Conservation (phyloP, 228 moss, liverwort and hornwort species). For the Sphagnum magellanicum region DNA sequence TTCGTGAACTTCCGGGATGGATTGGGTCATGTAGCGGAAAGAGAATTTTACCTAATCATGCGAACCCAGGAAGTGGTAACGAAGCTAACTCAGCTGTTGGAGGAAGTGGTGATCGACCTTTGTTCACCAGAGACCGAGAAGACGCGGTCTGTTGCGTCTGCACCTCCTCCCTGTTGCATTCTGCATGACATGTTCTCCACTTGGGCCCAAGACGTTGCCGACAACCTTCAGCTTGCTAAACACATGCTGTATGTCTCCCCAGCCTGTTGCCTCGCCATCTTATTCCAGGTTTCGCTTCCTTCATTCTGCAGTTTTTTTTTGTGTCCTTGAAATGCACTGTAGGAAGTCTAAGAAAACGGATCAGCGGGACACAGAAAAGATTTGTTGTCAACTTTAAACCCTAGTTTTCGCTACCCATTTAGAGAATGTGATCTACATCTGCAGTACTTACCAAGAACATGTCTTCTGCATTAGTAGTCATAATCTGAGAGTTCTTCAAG, state of each 20-base stretch:
- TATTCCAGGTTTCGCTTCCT: slow-evolving; percentile 16
- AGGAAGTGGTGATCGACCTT: slow-evolving; percentile 12
- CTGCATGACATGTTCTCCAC: slow-evolving; percentile 22
- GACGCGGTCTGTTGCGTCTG: slow-evolving; percentile 17
- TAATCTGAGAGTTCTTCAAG: too few relatives aligned
- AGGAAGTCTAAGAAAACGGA: background rate
- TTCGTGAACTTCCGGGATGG: slow-evolving; percentile 17
- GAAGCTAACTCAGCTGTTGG: slow-evolving; percentile 10
- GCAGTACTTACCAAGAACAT: too few relatives aligned
- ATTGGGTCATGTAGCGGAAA: background rate
- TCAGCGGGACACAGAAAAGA: background rate
- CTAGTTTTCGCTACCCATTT: too few relatives aligned
- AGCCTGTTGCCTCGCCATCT: slow-evolving; percentile 1
- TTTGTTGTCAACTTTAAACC: background rate
- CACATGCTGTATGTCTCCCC: slow-evolving; percentile 18
- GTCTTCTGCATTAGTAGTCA: too few relatives aligned
- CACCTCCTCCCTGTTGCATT: slow-evolving; percentile 20
- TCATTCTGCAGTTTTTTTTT: background rate
- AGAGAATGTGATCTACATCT: too few relatives aligned
- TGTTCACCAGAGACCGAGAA: slow-evolving; percentile 9
- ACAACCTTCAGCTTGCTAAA: slow-evolving; percentile 20
- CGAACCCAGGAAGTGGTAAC: slow-evolving; percentile 1
- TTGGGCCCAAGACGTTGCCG: slow-evolving; percentile 28
- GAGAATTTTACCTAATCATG: background rate
- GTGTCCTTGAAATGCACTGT: background rate